A percentile compares a stretch with the other conserved stretches of the same genome.
phyloP scores from a whole-genome alignment of 306 rosid genomes.

The Acacia confusa region DNA sequence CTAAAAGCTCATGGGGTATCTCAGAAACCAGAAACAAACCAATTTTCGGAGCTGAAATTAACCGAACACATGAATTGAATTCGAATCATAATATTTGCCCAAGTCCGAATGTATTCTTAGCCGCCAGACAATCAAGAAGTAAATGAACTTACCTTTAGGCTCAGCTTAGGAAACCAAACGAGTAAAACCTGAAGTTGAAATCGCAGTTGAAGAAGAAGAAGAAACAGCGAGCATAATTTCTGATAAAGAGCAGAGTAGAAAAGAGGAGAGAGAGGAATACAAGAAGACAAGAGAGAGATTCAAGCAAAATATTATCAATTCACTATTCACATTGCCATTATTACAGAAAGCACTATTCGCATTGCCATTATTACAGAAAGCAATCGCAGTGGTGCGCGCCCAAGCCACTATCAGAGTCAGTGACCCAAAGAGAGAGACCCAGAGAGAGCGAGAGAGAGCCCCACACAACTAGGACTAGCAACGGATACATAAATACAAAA shows the following conservation, averaged over 20 bases:
- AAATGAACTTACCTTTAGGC: constrained; percentile 43
- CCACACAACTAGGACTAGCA: neutral
- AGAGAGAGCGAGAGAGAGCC: neutral
- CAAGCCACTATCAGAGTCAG: neutral
- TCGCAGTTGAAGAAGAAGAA: constrained; percentile 49
- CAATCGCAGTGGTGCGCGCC: neutral
- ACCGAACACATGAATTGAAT: neutral
- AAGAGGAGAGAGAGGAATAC: neutral
- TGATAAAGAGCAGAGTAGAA: neutral
- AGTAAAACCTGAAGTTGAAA: constrained; percentile 38
- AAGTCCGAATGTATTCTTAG: neutral
- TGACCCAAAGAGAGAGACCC: neutral
- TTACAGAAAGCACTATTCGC: neutral
- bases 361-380: neutral
- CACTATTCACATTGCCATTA: neutral
- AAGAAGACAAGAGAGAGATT: neutral
- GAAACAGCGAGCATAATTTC: constrained; percentile 60
- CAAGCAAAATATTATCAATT: neutral
- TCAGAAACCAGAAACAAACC: constrained; percentile 44
- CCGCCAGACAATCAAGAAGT: neutral
- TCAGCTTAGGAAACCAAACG: constrained; percentile 34
- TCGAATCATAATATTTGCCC: neutral
- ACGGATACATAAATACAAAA: neutral
- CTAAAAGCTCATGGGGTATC: constrained; percentile 27
- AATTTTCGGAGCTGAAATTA: constrained; percentile 53